A percentile compares a stretch with the other conserved stretches of the same genome.
These are phyloP conservation scores for Gymnopilus dilepis DNA, from an alignment of 768 basidiomycete species.

Conservation along the genomic window DNA sequence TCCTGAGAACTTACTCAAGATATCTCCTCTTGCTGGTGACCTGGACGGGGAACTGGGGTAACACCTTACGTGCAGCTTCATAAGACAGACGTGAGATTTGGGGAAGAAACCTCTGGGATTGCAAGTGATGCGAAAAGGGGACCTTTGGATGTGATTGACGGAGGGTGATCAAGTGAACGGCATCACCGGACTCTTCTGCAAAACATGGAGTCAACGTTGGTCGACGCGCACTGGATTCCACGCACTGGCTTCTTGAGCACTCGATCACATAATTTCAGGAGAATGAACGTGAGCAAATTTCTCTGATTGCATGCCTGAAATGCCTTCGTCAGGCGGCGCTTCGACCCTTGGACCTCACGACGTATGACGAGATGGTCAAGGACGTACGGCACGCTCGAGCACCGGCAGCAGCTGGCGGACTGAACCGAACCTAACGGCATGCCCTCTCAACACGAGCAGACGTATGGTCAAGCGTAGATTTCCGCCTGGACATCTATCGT, in stretches of 20 bases:
- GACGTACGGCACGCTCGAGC: neutral
- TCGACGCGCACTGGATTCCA: neutral
- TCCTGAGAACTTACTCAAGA: constrained; percentile 3
- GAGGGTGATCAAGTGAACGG: neutral
- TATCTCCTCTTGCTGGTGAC: constrained; percentile 11
- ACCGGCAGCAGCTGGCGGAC: too few species aligned
- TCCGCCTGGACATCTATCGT: neutral
- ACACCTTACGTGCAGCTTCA: neutral
- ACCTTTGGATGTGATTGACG: neutral
- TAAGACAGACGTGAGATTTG: constrained; percentile 4
- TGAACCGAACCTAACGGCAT: too few species aligned
- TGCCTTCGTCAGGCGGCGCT: neutral
- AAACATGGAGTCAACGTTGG: neutral
- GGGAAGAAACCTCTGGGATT: neutral
- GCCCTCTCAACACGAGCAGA: neutral
- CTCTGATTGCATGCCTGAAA: neutral
- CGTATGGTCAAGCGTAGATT: neutral
- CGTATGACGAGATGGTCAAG: neutral
- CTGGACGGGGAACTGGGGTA: constrained; percentile 23
- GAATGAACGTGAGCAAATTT: neutral
- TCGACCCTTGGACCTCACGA: neutral
- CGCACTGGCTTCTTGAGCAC: too few species aligned
- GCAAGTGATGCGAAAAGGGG: neutral
- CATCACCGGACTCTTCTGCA: neutral
- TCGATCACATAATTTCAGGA: neutral